Evolutionary conservation across 495 filamentous ascomycete genomes (phyloP), one percentile per base, ranked within the genome.

Genomic region (Penicillium paradoxum): DNA sequence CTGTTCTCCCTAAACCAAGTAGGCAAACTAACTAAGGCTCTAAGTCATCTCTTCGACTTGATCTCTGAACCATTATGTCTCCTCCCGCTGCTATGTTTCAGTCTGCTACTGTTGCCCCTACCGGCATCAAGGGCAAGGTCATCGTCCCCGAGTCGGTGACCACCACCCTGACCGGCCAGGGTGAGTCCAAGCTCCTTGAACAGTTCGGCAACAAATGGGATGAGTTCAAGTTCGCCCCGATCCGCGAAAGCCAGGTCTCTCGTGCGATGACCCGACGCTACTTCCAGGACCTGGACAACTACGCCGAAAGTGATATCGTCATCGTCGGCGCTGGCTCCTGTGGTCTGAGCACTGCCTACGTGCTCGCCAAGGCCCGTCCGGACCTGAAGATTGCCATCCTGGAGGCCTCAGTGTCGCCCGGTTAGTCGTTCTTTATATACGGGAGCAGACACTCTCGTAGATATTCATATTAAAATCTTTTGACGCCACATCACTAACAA

Each of bases 241-340:
- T 96, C 73, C 84, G 90, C 63, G 90, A 96, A 81, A 86, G 82
- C 57, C 87, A 90, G 68, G 90, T 96, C 68, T 89, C 87, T 24
- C 88, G 90, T 49, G 89, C 90, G 69, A 96, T 96, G 90, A 90
- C 87, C 54, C 82, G 87, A 36, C 88, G 89, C 67, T 96, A 95
- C 82, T 95, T 93, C 68, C 74, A 82, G 56, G 90, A 96, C 72
- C 78, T 96, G 51, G 87, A 96, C 79, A 81, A 75, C 64, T 92
- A 93, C 64, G 88, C 90, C 66, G 90, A 96, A 74, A 86, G 85
- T 56, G 90, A 96, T 76, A 84, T 95, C 63, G 89, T 93, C 72
- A 93, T 96, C 68, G 77, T 95, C 56, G 90, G 90, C 49, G 90
- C 90, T 47, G 90, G 90, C 43, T 91, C 87, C 27, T 93, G 89